These are phyloP conservation scores for Boletus subparvulus DNA, from an alignment of 768 basidiomycete genomes.

Conservation along the genomic window DNA sequence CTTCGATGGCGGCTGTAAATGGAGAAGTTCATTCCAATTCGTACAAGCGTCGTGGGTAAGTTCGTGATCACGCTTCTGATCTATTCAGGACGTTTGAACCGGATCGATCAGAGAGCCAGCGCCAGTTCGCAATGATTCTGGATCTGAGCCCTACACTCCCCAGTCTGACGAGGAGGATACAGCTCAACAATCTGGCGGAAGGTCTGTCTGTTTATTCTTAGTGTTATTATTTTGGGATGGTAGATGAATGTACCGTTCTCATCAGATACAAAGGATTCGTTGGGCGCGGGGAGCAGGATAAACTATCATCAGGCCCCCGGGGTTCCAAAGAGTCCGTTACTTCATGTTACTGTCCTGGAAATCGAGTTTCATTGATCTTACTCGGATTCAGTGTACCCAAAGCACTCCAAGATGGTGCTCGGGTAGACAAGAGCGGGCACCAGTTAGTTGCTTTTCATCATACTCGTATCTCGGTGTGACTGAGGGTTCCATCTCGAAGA, in stretches of 20 bases:
- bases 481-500: not conserved
- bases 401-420: not conserved
- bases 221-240: no score
- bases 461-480: not conserved
- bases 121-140: not conserved
- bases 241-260: not conserved
- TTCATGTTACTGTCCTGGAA: not conserved
- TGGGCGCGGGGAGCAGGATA: not conserved
- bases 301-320: rapidly evolving
- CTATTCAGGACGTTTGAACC: not conserved
- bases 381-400: not conserved
- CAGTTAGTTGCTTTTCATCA: constrained; percentile 7
- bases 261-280: constrained; percentile 4
- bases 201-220: not conserved
- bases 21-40: not conserved
- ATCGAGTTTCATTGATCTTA: not conserved
- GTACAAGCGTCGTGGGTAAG: not conserved
- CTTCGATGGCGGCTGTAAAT: not conserved
- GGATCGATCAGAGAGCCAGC: no score
- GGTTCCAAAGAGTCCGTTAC: not conserved
- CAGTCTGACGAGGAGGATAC: not conserved
- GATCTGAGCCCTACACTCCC: not conserved
- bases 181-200: not conserved
- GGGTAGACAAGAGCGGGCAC: not conserved
- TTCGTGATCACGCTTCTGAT: not conserved